A percentile compares a stretch with the other conserved stretches of the same genome.
Conservation (phyloP, 495 filamentous ascomycete genomes). For the Penicillium subrubescens region DNA sequence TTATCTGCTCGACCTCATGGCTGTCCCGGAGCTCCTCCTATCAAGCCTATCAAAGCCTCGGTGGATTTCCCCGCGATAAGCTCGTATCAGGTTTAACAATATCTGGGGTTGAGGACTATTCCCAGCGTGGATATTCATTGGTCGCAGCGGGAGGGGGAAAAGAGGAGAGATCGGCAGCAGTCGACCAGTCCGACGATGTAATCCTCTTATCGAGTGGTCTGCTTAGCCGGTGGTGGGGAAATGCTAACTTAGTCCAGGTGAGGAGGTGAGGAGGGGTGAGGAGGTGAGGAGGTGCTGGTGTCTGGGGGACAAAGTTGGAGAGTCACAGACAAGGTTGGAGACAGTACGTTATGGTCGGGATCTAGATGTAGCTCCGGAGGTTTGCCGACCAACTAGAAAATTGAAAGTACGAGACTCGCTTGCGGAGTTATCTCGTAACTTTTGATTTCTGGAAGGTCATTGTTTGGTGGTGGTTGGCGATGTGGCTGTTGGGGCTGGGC, state of each 20-base stretch:
- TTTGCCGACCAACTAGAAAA: background rate
- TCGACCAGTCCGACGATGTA: background rate
- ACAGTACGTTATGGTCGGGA: background rate
- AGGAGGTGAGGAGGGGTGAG: background rate
- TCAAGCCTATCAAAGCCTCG: conserved; percentile 7
- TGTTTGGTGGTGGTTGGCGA: background rate
- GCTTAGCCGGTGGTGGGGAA: background rate
- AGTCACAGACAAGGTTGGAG: background rate
- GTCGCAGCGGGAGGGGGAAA: conserved; percentile 16
- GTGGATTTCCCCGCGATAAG: conserved; percentile 31
- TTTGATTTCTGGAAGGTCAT: background rate
- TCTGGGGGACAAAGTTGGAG: background rate
- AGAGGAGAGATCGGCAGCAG: conserved; percentile 28
- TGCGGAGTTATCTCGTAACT: background rate
- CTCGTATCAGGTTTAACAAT: conserved; percentile 2
- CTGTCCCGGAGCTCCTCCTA: conserved; percentile 11
- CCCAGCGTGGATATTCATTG: conserved; percentile 14
- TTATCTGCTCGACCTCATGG: conserved; percentile 7
- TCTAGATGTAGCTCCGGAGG: background rate
- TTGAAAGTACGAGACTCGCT: background rate
- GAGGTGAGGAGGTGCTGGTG: background rate
- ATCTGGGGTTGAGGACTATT: conserved; percentile 24
- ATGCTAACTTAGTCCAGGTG: background rate
- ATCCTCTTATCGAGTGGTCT: background rate
- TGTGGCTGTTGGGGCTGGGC: background rate